Conservation (phyloP, 2,329 filamentous ascomycete genomes). For the Periconia macrospinosa region DNA sequence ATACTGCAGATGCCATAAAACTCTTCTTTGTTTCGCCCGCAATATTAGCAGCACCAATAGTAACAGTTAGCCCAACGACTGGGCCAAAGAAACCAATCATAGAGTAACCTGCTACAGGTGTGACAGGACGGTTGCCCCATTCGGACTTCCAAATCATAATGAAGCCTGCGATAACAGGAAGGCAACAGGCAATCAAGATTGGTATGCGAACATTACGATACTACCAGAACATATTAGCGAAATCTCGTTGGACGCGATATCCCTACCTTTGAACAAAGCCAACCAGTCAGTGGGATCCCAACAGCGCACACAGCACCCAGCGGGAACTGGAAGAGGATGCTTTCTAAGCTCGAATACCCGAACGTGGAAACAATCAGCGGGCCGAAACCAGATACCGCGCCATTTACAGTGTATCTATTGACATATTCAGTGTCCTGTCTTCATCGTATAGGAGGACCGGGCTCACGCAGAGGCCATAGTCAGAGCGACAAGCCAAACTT, state of each 20-base stretch:
- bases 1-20: constrained; percentile 72
- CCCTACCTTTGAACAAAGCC: constrained; percentile 60
- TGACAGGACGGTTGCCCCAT: constrained; percentile 65
- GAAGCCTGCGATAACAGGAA: constrained; percentile 75
- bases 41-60: constrained; percentile 66
- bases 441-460: too few relatives aligned
- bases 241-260: too few relatives aligned
- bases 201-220: constrained; percentile 66
- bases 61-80: constrained; percentile 65
- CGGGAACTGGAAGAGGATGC: constrained; percentile 67
- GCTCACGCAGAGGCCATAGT: constrained; percentile 45
- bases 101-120: constrained; percentile 70
- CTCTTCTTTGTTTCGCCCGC: constrained; percentile 79
- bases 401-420: constrained; percentile 57
- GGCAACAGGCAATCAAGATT: constrained; percentile 66
- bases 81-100: constrained; percentile 74
- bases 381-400: constrained; percentile 45
- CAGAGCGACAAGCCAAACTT: constrained; percentile 44
- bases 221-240: too few relatives aligned
- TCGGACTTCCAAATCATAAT: constrained; percentile 71
- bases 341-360: constrained; percentile 45
- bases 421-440: too few relatives aligned
- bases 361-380: constrained; percentile 44
- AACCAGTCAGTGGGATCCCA: constrained; percentile 68
- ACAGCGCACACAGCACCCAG: constrained; percentile 70